A percentile compares a stretch with the other conserved stretches of the same genome.
Evolutionary conservation across 1,139 yeast genomes (phyloP).

Genomic region (Ogataea hybrid): DNA sequence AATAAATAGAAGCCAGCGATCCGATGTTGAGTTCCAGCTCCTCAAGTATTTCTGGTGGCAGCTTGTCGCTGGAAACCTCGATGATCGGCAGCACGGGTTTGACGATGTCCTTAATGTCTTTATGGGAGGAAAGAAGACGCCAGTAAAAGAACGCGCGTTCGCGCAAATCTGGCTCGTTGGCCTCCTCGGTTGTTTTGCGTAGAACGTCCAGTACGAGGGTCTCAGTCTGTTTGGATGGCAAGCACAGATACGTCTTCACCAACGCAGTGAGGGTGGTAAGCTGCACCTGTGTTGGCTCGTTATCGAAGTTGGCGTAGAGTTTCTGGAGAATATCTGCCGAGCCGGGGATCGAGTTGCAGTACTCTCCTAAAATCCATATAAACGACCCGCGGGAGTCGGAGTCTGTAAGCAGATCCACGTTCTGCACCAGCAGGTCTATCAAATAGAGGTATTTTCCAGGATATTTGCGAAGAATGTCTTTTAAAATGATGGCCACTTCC

Average conservation of each 20-base stretch:
- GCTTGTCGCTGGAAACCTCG: conserved; percentile 62
- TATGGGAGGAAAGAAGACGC: conserved; percentile 63
- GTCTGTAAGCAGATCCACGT: conserved; percentile 57
- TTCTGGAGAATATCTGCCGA: conserved; percentile 47
- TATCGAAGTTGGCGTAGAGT: conserved; percentile 47
- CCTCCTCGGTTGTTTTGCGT: conserved; percentile 72
- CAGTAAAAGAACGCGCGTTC: conserved; percentile 86
- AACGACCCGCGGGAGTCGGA: conserved; percentile 77
- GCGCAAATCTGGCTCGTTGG: conserved; percentile 77
- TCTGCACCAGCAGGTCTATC: conserved; percentile 41
- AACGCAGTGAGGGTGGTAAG: conserved; percentile 70
- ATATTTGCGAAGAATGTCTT: conserved; percentile 74
- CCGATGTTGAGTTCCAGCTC: conserved; percentile 85
- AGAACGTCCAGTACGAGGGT: conserved; percentile 56
- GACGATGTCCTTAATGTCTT: conserved; percentile 50
- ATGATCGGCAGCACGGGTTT: conserved; percentile 63
- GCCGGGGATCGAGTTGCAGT: conserved; percentile 49
- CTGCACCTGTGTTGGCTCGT: conserved; percentile 73
- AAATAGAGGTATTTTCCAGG: conserved; percentile 50
- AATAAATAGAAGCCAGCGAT: conserved; percentile 75
- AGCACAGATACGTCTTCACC: conserved; percentile 60
- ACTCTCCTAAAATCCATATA: conserved; percentile 84
- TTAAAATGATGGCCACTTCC: conserved; percentile 74
- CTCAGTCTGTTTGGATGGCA: conserved; percentile 45
- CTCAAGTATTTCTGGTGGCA: conserved; percentile 69